Percentiles rank a stretch among this genome's conserved stretches.
Evolutionary conservation across 371 early-diverging fungal species (phyloP).

Genomic region (Mortierella sp.): DNA sequence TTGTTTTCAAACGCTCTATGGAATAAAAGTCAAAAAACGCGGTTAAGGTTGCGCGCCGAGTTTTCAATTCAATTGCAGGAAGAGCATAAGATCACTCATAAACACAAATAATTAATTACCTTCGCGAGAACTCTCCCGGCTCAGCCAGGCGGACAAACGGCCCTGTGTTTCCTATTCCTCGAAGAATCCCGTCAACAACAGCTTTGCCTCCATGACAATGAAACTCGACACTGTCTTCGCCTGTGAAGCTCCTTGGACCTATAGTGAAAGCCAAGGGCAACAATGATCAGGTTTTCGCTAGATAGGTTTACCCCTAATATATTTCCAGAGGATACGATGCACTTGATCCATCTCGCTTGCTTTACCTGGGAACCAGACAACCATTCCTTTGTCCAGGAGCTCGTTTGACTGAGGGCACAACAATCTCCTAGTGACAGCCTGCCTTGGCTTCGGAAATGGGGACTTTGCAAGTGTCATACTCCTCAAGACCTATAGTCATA

Average conservation of each 20-base stretch:
- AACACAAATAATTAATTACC: conserved; percentile 15
- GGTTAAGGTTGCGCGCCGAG: background rate
- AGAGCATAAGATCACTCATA: background rate
- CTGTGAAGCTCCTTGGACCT: conserved; percentile 84
- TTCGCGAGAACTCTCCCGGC: conserved; percentile 81
- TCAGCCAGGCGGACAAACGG: conserved; percentile 76
- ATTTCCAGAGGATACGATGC: background rate
- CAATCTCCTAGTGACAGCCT: conserved; percentile 66
- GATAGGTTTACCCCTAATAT: background rate
- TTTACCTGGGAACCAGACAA: conserved; percentile 76
- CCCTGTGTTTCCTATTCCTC: conserved; percentile 64
- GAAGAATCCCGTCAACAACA: conserved; percentile 71
- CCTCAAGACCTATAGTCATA: conserved; percentile 29
- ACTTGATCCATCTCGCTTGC: background rate
- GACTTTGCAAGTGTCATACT: conserved; percentile 37
- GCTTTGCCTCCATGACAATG: conserved; percentile 88
- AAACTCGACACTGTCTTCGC: conserved; percentile 85
- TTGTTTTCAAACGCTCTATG: conserved; percentile 82
- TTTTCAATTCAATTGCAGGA: background rate
- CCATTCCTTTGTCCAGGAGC: conserved; percentile 72
- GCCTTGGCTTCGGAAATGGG: conserved; percentile 59
- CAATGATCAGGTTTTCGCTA: background rate
- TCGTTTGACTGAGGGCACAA: conserved; percentile 64
- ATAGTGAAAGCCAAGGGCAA: background rate
- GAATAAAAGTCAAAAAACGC: background rate